phyloP scores from a whole-genome alignment of 768 basidiomycete species.

The Hortiboletus flavorubellus region DNA sequence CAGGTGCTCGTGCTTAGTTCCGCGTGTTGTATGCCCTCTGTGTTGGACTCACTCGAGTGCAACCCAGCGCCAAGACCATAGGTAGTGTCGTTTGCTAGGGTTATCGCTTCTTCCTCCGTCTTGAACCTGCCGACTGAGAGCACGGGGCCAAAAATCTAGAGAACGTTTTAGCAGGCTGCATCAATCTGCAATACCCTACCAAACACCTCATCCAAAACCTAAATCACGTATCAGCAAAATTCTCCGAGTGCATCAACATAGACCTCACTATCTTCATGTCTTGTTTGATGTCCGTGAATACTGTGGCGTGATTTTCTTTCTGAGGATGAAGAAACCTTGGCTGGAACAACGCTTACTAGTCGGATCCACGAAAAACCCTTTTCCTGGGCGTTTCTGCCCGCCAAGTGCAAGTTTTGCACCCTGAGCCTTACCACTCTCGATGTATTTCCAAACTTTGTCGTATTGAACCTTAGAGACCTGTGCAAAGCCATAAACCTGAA shows the following conservation, averaged over 20 bases:
- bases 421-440: conserved; percentile 78
- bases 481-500: conserved; percentile 5
- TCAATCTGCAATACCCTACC: conserved; percentile 3
- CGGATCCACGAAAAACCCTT: conserved; percentile 88
- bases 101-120: conserved; percentile 83
- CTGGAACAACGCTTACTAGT: conserved; percentile 56
- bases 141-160: conserved; percentile 92
- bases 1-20: conserved; percentile 20
- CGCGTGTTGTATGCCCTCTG: neutral
- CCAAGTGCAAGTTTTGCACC: conserved; percentile 80
- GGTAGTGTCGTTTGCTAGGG: conserved; percentile 79
- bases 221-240: conserved; percentile 22
- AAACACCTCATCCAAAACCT: conserved; percentile 34
- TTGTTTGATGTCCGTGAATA: conserved; percentile 75
- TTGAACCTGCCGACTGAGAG: conserved; percentile 78
- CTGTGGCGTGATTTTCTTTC: conserved; percentile 35
- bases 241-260: neutral
- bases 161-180: conserved; percentile 9
- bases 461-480: conserved; percentile 83
- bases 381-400: conserved; percentile 70
- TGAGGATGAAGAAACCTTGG: conserved; percentile 3
- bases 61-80: conserved; percentile 93
- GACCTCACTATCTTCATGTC: conserved; percentile 81
- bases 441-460: conserved; percentile 84
- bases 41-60: conserved; percentile 66